Evolutionary conservation across 768 basidiomycete species (phyloP).

Genomic region (Xerocomus potaroensis): DNA sequence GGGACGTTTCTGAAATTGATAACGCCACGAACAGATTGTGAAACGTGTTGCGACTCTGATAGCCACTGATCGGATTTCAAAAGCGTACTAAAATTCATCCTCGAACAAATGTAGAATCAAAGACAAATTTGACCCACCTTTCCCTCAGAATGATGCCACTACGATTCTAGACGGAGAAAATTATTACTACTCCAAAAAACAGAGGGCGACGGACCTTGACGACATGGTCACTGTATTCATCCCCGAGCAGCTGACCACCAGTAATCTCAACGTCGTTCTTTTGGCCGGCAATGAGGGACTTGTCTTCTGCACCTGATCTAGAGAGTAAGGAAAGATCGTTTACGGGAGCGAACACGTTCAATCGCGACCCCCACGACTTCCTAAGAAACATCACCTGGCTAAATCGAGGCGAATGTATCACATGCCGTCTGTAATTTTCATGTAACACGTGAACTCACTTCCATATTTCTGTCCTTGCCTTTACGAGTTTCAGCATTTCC

Average conservation of each 20-base stretch:
- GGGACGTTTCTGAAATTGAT: slow-evolving; percentile 90
- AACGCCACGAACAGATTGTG: slow-evolving; percentile 79
- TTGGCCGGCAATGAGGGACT: slow-evolving; percentile 59
- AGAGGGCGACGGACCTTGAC: slow-evolving; percentile 56
- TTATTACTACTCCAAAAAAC: not conserved
- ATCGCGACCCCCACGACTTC: slow-evolving; percentile 70
- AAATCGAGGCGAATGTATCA: not conserved
- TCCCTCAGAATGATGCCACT: slow-evolving; percentile 92
- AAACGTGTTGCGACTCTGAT: slow-evolving; percentile 61
- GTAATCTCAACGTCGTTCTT: slow-evolving; percentile 70
- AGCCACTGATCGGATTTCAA: slow-evolving; percentile 94
- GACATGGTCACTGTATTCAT: slow-evolving; percentile 94
- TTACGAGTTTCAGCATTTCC: not conserved
- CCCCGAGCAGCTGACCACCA: slow-evolving; percentile 85
- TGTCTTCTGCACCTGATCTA: slow-evolving; percentile 55
- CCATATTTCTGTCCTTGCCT: slow-evolving; percentile 87
- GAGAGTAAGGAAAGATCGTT: slow-evolving; percentile 83
- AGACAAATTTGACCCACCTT: slow-evolving; percentile 45
- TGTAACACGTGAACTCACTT: slow-evolving; percentile 52
- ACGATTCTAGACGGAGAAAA: slow-evolving; percentile 58
- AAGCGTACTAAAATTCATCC: slow-evolving; percentile 51
- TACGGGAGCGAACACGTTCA: slow-evolving; percentile 90
- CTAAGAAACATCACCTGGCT: slow-evolving; percentile 88
- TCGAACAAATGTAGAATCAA: not conserved
- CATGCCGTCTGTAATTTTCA: not conserved